A percentile compares a stretch with the other conserved stretches of the same genome.
Conservation (phyloP, 345 rosid genomes). For the Citrus trifoliata region DNA sequence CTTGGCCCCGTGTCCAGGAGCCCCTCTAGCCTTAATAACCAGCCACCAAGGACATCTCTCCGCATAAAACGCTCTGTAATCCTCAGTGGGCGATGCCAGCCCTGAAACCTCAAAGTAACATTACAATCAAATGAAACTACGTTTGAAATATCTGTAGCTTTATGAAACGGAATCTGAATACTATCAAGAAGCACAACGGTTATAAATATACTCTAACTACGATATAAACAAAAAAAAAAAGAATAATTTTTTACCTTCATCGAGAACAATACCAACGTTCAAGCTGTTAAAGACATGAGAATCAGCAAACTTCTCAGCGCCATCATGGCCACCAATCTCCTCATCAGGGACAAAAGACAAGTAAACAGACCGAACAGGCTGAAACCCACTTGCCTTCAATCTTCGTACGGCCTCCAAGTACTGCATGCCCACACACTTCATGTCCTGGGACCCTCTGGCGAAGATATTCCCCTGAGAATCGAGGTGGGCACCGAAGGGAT, state of each 20-base stretch:
- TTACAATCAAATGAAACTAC: background rate
- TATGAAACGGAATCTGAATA: too few relatives aligned
- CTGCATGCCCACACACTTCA: slow-evolving; percentile 98
- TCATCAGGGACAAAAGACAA: slow-evolving; percentile 85
- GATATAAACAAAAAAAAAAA: background rate
- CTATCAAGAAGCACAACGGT: too few relatives aligned
- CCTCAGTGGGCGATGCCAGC: slow-evolving; percentile 62
- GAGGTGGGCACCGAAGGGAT: slow-evolving; percentile 68
- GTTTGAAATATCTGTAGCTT: too few relatives aligned
- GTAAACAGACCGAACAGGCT: slow-evolving; percentile 68
- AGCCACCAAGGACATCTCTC: slow-evolving; percentile 91
- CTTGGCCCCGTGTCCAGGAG: slow-evolving; percentile 96
- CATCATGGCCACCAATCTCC: slow-evolving; percentile 91
- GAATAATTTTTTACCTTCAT: slow-evolving; percentile 56
- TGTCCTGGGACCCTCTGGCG: slow-evolving; percentile 96
- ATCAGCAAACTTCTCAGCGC: slow-evolving; percentile 68
- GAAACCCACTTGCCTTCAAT: slow-evolving; percentile 57
- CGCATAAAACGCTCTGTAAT: slow-evolving; percentile 68
- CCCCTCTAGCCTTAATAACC: slow-evolving; percentile 83
- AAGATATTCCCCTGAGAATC: slow-evolving; percentile 68
- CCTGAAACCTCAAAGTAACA: slow-evolving; percentile 35
- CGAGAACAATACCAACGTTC: slow-evolving; percentile 79
- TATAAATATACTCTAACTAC: too few relatives aligned
- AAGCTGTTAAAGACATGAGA: slow-evolving; percentile 57
- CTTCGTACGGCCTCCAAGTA: slow-evolving; percentile 82